Evolutionary conservation across 2,329 filamentous ascomycete species (phyloP), one percentile per base, ranked within the genome.

Genomic region (Allantophomopsis lycopodina): DNA sequence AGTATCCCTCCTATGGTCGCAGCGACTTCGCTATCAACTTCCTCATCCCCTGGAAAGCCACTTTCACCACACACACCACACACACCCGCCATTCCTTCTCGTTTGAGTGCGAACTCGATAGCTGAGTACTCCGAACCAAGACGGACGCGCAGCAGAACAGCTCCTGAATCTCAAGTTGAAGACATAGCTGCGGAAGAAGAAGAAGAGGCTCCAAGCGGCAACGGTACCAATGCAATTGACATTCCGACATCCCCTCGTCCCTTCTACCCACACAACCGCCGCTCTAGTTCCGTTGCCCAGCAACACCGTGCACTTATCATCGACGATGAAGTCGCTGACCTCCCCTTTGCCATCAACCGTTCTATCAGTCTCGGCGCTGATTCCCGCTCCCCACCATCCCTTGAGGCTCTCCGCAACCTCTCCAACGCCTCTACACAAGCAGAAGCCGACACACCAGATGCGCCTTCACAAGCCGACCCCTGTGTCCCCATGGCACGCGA

Each of bases 41-140:
- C 85, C 1, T 89, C 87, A 1, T 95, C 88, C 8, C 88, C 88
- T 1, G 85, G 83, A 41, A 94, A 94, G 52, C 85, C 87, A 0
- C 73, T 93, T 14, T 94, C 86, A 2, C 87, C 83, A 8, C 86
- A 89, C 54, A 94, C 85, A 0, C 86, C 88, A 1, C 88, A 96
- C 53, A 94, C 87, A 0, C 91, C 91, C 4, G 87, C 88, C 10
- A 86, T 96, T 20, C 89, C 89, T 15, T 95, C 88, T 7, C 75
- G 91, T n/a, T 65, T 98, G 16, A 94, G 86, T 54, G 86, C 91
- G 46, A 88, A 93, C 53, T 91, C 84, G 38, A 85, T 91, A 44
- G 77, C 78, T 34, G 81, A 85, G 47, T 82, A 86, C 52, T 49
- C 56, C 23, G 56, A 58, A 37, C 53, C 51, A 39, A 48, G 48